Percentiles rank a stretch among this genome's conserved stretches.
Evolutionary conservation across 768 basidiomycete species (phyloP).

Genomic region (Mycena kentingensis): DNA sequence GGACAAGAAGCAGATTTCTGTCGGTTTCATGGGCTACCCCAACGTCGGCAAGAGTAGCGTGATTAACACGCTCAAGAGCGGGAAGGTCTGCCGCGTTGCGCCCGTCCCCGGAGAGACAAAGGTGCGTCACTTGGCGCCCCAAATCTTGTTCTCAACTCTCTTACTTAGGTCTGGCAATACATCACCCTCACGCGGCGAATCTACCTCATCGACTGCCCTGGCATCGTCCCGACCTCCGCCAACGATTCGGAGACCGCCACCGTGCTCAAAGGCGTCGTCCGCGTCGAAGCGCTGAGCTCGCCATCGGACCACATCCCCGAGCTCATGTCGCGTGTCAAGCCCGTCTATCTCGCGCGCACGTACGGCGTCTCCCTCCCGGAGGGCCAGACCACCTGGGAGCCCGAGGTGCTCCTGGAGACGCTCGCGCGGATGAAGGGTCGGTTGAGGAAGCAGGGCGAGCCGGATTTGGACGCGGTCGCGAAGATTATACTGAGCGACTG

Average conservation of each 20-base stretch:
- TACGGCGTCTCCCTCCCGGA: conserved; percentile 74
- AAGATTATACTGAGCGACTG: conserved; percentile 96
- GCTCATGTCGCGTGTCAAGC: conserved; percentile 89
- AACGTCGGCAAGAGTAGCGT: conserved; percentile 98
- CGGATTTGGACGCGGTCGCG: conserved; percentile 87
- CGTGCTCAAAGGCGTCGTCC: conserved; percentile 95
- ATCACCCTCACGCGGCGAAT: conserved; percentile 95
- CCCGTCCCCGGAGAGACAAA: conserved; percentile 99
- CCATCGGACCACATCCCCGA: conserved; percentile 91
- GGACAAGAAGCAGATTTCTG: conserved; percentile 99
- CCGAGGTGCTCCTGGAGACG: conserved; percentile 79
- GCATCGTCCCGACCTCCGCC: conserved; percentile 93
- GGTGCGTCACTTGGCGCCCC: conserved; percentile 33
- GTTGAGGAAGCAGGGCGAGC: conserved; percentile 91
- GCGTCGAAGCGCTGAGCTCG: conserved; percentile 90
- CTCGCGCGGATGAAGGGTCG: conserved; percentile 92
- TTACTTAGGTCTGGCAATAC: conserved; percentile 90
- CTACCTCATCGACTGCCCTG: conserved; percentile 99
- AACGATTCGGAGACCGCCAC: conserved; percentile 87
- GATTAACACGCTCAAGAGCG: conserved; percentile 97
- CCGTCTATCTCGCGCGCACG: conserved; percentile 85
- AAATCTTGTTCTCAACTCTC: background rate
- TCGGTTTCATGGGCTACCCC: conserved; percentile 97
- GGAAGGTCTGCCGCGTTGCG: conserved; percentile 95
- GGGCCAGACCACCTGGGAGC: conserved; percentile 55